These are phyloP conservation scores for Aureobasidium leucospermi DNA, from an alignment of 2,329 filamentous ascomycete species.

Conservation along the genomic window DNA sequence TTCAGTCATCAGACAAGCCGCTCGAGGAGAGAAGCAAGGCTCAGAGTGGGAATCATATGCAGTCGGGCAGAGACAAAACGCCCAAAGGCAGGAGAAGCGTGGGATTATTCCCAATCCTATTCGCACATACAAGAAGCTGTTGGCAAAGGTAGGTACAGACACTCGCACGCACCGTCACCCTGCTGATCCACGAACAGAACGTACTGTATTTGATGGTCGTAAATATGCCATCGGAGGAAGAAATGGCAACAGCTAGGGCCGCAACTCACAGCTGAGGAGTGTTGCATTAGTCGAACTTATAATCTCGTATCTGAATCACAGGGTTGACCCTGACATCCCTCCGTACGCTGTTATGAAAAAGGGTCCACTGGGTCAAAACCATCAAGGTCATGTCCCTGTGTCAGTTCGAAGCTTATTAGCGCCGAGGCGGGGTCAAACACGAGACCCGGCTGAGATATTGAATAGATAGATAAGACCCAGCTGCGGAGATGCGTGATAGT, in stretches of 20 bases:
- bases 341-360: too few species aligned
- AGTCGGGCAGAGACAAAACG: not conserved
- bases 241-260: not conserved
- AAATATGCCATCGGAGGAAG: constrained; percentile 12
- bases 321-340: too few species aligned
- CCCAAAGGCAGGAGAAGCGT: not conserved
- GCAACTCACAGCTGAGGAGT: not conserved
- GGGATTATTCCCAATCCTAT: not conserved
- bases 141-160: not conserved
- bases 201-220: constrained; percentile 14
- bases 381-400: too few species aligned
- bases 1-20: not conserved
- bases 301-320: too few species aligned
- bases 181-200: not conserved
- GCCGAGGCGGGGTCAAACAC: too few species aligned
- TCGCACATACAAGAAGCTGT: constrained; percentile 3
- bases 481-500: too few species aligned
- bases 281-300: not conserved
- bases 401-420: too few species aligned
- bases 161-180: not conserved
- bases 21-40: constrained; percentile 8
- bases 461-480: too few species aligned
- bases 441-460: too few species aligned
- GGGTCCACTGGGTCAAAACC: too few species aligned
- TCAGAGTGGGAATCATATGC: not conserved